phyloP scores from a whole-genome alignment of 495 filamentous ascomycete species.

The Aspergillus sparsus region DNA sequence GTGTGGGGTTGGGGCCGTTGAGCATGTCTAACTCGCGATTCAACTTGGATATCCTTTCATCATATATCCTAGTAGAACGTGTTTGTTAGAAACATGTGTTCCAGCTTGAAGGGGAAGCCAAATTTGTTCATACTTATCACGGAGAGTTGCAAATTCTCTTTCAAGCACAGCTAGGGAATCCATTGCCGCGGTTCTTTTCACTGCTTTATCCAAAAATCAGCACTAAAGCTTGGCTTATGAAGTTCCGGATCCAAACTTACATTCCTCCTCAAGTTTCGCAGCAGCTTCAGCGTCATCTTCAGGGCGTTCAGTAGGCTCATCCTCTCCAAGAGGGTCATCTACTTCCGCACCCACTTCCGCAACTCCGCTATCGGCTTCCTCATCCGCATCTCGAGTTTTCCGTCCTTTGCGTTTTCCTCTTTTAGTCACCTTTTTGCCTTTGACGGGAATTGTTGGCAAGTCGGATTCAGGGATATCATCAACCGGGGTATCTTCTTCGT shows the following conservation, averaged over 20 bases:
- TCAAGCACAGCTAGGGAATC: slow-evolving; percentile 78
- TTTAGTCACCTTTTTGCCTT: slow-evolving; percentile 41
- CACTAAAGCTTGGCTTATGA: neutral
- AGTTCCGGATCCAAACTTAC: slow-evolving; percentile 48
- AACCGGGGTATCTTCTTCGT: slow-evolving; percentile 39
- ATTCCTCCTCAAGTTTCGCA: slow-evolving; percentile 62
- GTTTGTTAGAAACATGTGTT: slow-evolving; percentile 20
- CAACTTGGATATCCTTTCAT: slow-evolving; percentile 78
- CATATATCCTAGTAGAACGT: slow-evolving; percentile 64
- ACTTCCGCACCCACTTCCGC: slow-evolving; percentile 30
- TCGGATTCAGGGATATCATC: slow-evolving; percentile 44
- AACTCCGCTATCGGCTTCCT: slow-evolving; percentile 35
- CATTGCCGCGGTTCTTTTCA: slow-evolving; percentile 77
- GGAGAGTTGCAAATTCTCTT: slow-evolving; percentile 77
- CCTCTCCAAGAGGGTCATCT: slow-evolving; percentile 46
- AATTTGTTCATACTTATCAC: slow-evolving; percentile 69
- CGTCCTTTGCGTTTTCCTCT: slow-evolving; percentile 49
- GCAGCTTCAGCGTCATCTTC: slow-evolving; percentile 46
- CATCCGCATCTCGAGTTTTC: slow-evolving; percentile 41
- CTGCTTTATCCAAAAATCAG: slow-evolving; percentile 45
- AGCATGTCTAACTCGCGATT: slow-evolving; percentile 85
- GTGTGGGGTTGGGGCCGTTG: slow-evolving; percentile 69
- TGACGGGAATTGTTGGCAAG: slow-evolving; percentile 31
- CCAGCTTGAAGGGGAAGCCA: neutral
- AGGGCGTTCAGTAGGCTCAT: slow-evolving; percentile 45